Percentiles rank a stretch among this genome's conserved stretches.
Conservation (phyloP, 108 stramenopile genomes). For the Nitzschia sp. region DNA sequence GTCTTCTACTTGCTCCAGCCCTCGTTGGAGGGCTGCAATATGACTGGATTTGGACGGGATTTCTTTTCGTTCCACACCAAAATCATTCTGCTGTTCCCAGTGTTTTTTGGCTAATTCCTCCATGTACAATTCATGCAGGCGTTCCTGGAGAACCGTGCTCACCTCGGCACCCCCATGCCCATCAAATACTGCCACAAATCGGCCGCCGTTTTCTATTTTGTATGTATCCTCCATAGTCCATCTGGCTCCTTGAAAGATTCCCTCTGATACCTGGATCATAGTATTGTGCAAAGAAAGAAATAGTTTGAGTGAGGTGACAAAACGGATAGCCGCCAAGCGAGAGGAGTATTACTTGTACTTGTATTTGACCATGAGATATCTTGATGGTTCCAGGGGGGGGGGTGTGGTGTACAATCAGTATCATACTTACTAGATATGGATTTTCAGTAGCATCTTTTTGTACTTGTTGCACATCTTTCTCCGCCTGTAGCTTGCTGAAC, state of each 20-base stretch:
- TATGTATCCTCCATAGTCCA: constrained; percentile 88
- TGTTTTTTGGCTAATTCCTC: constrained; percentile 45
- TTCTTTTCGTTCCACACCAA: constrained; percentile 24
- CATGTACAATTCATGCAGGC: constrained; percentile 53
- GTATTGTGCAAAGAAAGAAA: neutral
- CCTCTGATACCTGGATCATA: constrained; percentile 74
- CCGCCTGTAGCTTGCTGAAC: constrained; percentile 5
- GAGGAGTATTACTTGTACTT: neutral
- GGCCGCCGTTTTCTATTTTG: constrained; percentile 59
- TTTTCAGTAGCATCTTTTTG: constrained; percentile 14
- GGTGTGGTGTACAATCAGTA: neutral
- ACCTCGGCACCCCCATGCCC: constrained; percentile 94
- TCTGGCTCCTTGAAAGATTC: constrained; percentile 70
- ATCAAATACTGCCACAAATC: constrained; percentile 92
- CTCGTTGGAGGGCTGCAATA: constrained; percentile 59
- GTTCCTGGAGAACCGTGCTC: constrained; percentile 68
- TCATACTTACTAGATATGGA: constrained; percentile 29
- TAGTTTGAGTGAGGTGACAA: neutral
- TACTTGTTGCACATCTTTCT: constrained; percentile 25
- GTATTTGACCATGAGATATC: neutral
- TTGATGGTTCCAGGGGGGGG: neutral
- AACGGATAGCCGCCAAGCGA: neutral
- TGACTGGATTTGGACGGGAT: constrained; percentile 53
- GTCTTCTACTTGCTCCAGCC: constrained; percentile 64
- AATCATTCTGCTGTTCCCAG: constrained; percentile 32